A percentile compares a stretch with the other conserved stretches of the same genome.
Evolutionary conservation across 2,329 filamentous ascomycete genomes (phyloP).

Genomic region (Monosporascus sp.): DNA sequence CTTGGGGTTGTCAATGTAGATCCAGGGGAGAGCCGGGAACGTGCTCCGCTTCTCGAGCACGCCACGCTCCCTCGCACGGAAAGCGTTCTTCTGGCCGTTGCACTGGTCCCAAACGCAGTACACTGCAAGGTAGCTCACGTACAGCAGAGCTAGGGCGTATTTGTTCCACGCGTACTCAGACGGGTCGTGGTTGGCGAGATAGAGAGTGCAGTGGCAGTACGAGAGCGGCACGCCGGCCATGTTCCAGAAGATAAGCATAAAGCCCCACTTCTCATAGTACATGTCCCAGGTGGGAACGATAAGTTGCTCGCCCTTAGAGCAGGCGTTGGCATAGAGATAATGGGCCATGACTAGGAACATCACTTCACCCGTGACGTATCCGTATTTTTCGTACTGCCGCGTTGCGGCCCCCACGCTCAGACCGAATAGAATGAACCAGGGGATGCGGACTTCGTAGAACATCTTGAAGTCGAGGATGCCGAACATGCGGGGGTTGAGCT

Average conservation of each 20-base stretch:
- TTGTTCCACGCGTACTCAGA: constrained; percentile 72
- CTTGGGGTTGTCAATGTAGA: constrained; percentile 73
- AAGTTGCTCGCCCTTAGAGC: constrained; percentile 85
- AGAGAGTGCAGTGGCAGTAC: constrained; percentile 92
- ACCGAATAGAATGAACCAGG: constrained; percentile 86
- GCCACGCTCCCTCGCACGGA: constrained; percentile 74
- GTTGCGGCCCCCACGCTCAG: constrained; percentile 70
- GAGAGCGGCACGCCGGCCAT: constrained; percentile 83
- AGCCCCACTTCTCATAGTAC: constrained; percentile 96
- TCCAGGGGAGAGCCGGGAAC: constrained; percentile 90
- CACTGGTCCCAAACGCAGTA: constrained; percentile 92
- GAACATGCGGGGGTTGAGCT: constrained; percentile 84
- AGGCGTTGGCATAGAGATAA: constrained; percentile 88
- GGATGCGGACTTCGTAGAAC: constrained; percentile 91
- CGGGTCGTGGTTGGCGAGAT: constrained; percentile 77
- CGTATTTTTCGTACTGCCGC: constrained; percentile 78
- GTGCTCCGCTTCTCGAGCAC: constrained; percentile 65
- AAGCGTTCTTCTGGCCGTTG: constrained; percentile 92
- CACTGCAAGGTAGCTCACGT: constrained; percentile 67
- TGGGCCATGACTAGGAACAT: constrained; percentile 82
- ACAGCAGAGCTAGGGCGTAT: constrained; percentile 60
- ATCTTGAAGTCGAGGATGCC: constrained; percentile 90
- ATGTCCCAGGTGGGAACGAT: constrained; percentile 92
- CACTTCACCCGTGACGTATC: constrained; percentile 82
- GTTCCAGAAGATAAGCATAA: constrained; percentile 99